Base-by-base conservation (phyloP, 139 green algal species). In the Volvox reticuliferus region DNA sequence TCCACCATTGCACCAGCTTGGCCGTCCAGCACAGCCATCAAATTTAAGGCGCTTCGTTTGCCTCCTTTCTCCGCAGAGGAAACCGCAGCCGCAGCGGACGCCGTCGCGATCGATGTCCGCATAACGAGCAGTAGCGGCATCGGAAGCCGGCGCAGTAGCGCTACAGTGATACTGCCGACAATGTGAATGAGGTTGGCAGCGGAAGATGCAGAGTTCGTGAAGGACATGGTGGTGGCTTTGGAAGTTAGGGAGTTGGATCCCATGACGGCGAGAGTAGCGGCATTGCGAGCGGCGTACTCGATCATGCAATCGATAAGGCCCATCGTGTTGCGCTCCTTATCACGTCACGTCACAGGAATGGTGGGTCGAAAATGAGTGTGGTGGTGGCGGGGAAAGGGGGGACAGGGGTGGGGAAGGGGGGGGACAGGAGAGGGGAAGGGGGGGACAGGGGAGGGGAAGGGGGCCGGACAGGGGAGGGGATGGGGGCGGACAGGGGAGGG, bases 301-400 rank as follows among this genome's bases (percentile, higher is more conserved):
- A 75, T 50, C 85, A 89, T 89, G 69, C 71, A 82, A 30, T 90
- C 75, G 55, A 85, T 85, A 21, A 90, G 86, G 75, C 86, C 86
- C 30, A 33, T 36, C 2, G 14, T 26, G 30, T 61, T 33, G 32
- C 86, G 86, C 30, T 85, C 86, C 75, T 90, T 44, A 55, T 55
- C 9, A 55, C 44, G 9, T n/a, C 44, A 55, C 44, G 9, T 55
- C 44, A 9, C 9, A 9, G 44, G 44, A 55, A 55, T 55, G 44
- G 44, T 55, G 44, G 9, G 44, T 55, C 9, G 44, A 9, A 55
- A 55, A 55, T 14, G 9, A 9, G 44, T 55, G 9, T 55, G 44
- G 44, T 5, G n/a, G n/a, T n/a, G n/a, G n/a, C n/a, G n/a, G n/a
- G n/a, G n/a, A n/a, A n/a, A n/a, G 44, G 44, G 9, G 44, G 44